A percentile compares a stretch with the other conserved stretches of the same genome.
Conservation (phyloP, 1,139 yeast species). For the Geotrichum australiense region DNA sequence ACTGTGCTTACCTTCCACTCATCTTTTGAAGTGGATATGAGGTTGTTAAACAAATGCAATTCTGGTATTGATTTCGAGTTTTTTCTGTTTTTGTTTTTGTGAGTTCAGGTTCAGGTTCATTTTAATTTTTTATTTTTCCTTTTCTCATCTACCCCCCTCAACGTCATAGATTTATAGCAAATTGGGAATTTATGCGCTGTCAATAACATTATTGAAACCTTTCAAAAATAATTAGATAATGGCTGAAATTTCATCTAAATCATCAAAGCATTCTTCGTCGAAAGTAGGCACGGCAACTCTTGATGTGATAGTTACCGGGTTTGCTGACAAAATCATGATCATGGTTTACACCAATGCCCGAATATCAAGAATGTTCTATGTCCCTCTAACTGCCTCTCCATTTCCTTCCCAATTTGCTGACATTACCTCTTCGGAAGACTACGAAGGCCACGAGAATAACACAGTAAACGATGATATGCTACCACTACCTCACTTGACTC, state of each 20-base stretch:
- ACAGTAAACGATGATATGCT: constrained; percentile 23
- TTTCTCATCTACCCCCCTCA: too few relatives aligned
- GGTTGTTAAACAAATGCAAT: not conserved
- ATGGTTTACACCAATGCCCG: constrained; percentile 32
- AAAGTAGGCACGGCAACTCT: constrained; percentile 14
- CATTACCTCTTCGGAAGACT: constrained; percentile 1
- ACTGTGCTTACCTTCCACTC: constrained; percentile 10
- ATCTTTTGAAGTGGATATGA: not conserved
- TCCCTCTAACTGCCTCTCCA: constrained; percentile 25
- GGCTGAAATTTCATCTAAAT: too few relatives aligned
- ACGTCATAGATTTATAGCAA: not conserved
- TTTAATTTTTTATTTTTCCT: too few relatives aligned
- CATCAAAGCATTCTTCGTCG: constrained; percentile 2
- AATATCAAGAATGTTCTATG: constrained; percentile 29
- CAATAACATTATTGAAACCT: constrained; percentile 1
- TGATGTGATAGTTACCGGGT: constrained; percentile 31
- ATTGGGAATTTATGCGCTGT: too few relatives aligned
- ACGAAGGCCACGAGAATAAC: constrained; percentile 17
- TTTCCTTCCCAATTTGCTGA: constrained; percentile 9
- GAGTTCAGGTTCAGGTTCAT: too few relatives aligned
- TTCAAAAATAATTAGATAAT: too few relatives aligned
- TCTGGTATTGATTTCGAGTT: not conserved
- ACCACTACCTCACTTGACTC: constrained; percentile 33
- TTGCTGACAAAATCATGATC: constrained; percentile 32
- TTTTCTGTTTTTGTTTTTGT: too few relatives aligned